Conservation (phyloP, 2,329 filamentous ascomycete species). For the Hypoxylon sp. region DNA sequence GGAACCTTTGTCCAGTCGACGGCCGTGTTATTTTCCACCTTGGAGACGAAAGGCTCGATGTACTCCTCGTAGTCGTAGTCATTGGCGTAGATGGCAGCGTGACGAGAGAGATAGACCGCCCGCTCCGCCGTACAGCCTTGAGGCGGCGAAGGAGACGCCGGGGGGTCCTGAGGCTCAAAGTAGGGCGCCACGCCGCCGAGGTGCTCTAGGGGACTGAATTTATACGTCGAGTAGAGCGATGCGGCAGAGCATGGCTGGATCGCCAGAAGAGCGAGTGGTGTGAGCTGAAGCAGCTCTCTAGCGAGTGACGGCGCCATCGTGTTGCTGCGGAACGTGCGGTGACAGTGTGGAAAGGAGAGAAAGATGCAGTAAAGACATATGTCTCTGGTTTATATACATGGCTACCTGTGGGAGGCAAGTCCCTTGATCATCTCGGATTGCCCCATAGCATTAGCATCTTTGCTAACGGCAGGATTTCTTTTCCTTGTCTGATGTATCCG, state of each 20-base stretch:
- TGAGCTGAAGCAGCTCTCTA: conserved; percentile 24
- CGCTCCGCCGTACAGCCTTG: conserved; percentile 59
- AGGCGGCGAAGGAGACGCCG: conserved; percentile 52
- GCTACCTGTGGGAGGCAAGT: too few relatives aligned
- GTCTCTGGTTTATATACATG: conserved; percentile 1
- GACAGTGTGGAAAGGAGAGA: neutral
- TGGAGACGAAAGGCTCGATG: conserved; percentile 63
- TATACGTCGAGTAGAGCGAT: conserved; percentile 55
- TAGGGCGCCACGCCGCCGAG: conserved; percentile 65
- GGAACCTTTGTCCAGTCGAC: conserved; percentile 66
- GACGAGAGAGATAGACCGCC: conserved; percentile 65
- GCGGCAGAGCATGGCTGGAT: conserved; percentile 18
- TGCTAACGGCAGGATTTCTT: neutral
- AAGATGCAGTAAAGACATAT: neutral
- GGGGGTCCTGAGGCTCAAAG: conserved; percentile 62
- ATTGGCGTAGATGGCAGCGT: conserved; percentile 67
- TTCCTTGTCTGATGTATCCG: neutral
- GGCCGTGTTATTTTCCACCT: conserved; percentile 63
- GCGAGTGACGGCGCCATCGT: conserved; percentile 27
- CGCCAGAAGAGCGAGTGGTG: conserved; percentile 12
- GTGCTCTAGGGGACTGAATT: conserved; percentile 62
- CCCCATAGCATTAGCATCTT: neutral
- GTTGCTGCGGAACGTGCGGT: conserved; percentile 5
- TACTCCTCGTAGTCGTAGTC: conserved; percentile 66
- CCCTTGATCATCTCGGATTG: neutral